These are phyloP conservation scores for Kalanchoe fedtschenkoi DNA, from an alignment of 164 flowering plant species.

Conservation along the genomic window DNA sequence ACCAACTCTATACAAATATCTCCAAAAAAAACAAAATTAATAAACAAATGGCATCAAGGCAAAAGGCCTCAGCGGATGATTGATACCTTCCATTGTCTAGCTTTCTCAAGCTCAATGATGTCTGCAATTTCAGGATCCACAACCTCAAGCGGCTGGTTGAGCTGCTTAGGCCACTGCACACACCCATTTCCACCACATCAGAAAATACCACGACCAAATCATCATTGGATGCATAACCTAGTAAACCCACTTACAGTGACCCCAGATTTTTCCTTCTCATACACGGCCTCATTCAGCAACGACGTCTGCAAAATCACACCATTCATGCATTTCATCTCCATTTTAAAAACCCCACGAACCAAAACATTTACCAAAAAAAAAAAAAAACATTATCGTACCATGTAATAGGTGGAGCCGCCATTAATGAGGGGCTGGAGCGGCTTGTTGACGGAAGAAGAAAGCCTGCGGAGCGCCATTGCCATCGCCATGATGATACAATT, in stretches of 20 bases:
- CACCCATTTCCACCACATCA: no score
- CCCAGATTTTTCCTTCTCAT: conserved; percentile 52
- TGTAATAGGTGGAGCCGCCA: conserved; percentile 45
- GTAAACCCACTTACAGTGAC: conserved; percentile 38
- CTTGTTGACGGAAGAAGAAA: conserved; percentile 61
- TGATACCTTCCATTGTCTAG: conserved; percentile 95
- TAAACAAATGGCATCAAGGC: not conserved
- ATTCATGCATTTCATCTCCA: not conserved
- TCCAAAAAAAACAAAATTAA: not conserved
- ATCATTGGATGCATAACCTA: not conserved
- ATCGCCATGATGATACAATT: conserved; percentile 53
- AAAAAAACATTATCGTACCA: no score
- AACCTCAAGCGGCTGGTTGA: conserved; percentile 73
- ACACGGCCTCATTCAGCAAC: conserved; percentile 63
- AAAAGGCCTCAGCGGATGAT: no score
- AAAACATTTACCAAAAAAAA: not conserved
- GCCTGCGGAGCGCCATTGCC: conserved; percentile 87
- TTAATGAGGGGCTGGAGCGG: conserved; percentile 52
- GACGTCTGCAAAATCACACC: conserved; percentile 47
- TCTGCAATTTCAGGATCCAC: conserved; percentile 93
- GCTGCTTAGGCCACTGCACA: conserved; percentile 92
- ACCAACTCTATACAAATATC: not conserved
- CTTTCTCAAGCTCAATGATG: conserved; percentile 94
- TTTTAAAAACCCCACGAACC: not conserved
- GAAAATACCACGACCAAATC: no score